Conservation (phyloP, 129 eudicot genomes). For the Solidago caesia region DNA sequence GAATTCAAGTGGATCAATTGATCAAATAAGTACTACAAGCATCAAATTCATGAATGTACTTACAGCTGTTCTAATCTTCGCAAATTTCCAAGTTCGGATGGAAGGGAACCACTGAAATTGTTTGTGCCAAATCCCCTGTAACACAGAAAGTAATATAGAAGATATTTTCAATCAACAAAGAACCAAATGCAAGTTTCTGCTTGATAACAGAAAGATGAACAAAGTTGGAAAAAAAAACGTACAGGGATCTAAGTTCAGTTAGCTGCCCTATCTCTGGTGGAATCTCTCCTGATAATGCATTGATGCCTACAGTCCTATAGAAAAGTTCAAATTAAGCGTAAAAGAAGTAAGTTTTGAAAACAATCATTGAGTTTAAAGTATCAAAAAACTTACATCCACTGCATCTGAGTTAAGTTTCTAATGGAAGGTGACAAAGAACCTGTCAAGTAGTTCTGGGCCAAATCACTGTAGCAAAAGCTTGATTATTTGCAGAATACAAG, state of each 20-base stretch:
- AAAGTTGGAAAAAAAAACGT: neutral
- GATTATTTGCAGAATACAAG: constrained; percentile 20
- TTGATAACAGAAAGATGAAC: neutral
- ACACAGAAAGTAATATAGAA: neutral
- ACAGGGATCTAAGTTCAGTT: constrained; percentile 43
- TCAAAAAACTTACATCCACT: constrained; percentile 54
- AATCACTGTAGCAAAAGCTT: constrained; percentile 38
- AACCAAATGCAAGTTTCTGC: neutral
- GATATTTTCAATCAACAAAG: neutral
- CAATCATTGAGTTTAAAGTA: neutral
- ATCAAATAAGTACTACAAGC: neutral
- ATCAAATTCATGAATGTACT: constrained; percentile 30
- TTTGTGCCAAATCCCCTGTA: constrained; percentile 54
- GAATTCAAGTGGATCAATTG: too few species aligned
- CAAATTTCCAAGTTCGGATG: constrained; percentile 66
- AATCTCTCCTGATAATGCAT: constrained; percentile 71
- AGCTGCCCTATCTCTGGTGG: constrained; percentile 69
- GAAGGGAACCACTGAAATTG: constrained; percentile 70
- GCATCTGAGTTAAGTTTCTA: constrained; percentile 64
- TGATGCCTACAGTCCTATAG: constrained; percentile 56
- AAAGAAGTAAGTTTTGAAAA: constrained; percentile 3
- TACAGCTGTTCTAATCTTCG: constrained; percentile 47
- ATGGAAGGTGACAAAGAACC: constrained; percentile 70
- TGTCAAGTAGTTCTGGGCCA: constrained; percentile 64
- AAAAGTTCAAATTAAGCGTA: neutral